These are phyloP conservation scores for Teratosphaeria pseudoeucalypti DNA, from an alignment of 2,329 filamentous ascomycete genomes.

Conservation along the genomic window DNA sequence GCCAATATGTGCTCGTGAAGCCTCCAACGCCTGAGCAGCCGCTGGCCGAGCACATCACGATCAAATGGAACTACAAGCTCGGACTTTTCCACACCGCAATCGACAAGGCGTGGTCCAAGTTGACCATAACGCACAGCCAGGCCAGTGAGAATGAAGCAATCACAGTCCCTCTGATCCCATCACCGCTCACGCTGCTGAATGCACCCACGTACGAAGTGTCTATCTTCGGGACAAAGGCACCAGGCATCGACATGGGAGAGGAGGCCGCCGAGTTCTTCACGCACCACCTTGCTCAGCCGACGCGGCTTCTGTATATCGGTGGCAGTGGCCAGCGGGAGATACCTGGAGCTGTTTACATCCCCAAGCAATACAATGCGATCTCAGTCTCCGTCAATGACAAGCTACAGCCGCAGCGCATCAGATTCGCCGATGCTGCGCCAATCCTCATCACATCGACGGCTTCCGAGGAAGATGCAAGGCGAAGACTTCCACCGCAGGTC, in stretches of 20 bases:
- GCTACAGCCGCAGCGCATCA: conserved; percentile 23
- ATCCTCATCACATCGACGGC: conserved; percentile 25
- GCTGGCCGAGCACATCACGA: conserved; percentile 25
- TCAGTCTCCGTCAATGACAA: conserved; percentile 25
- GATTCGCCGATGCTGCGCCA: conserved; percentile 25
- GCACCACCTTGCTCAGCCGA: conserved; percentile 16
- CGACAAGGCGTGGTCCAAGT: conserved; percentile 24
- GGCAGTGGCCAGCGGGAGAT: conserved; percentile 25
- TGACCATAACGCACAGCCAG: conserved; percentile 24
- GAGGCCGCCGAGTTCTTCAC: conserved; percentile 22
- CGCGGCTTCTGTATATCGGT: conserved; percentile 23
- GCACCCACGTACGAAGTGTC: conserved; percentile 19
- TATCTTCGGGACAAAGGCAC: conserved; percentile 25
- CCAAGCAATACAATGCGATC: conserved; percentile 21
- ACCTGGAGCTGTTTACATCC: conserved; percentile 22
- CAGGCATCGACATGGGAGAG: conserved; percentile 26
- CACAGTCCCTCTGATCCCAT: conserved; percentile 21
- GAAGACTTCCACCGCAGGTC: conserved; percentile 18
- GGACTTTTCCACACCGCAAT: conserved; percentile 24
- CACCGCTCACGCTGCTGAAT: conserved; percentile 21
- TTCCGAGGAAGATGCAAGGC: conserved; percentile 24
- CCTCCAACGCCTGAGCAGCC: conserved; percentile 19
- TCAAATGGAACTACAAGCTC: conserved; percentile 25
- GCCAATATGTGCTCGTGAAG: conserved; percentile 26
- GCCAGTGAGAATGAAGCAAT: conserved; percentile 18